Evolutionary conservation across 352 stramenopile species (phyloP).

Genomic region (Albugo laibachii): DNA sequence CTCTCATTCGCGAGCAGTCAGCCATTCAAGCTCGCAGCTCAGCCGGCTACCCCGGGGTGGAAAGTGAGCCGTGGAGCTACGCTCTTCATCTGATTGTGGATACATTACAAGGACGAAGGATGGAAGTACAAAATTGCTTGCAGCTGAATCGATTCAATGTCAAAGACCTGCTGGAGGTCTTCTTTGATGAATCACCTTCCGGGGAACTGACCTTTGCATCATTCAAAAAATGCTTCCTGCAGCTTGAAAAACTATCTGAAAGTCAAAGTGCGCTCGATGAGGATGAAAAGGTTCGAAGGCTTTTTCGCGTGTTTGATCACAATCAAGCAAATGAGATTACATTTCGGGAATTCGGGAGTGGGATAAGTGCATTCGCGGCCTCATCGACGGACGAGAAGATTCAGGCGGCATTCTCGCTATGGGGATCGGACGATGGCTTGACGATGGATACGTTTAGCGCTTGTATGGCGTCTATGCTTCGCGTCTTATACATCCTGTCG

Average conservation of each 20-base stretch:
- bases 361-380: slow-evolving; percentile 63
- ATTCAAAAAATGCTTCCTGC: slow-evolving; percentile 79
- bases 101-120: neutral
- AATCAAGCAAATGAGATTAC: slow-evolving; percentile 74
- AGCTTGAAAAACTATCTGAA: slow-evolving; percentile 68
- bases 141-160: slow-evolving; percentile 75
- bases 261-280: slow-evolving; percentile 23
- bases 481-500: too few species aligned
- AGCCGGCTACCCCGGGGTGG: neutral
- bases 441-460: too few species aligned
- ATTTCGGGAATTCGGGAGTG: slow-evolving; percentile 71
- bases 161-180: slow-evolving; percentile 78
- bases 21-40: neutral
- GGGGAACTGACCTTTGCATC: slow-evolving; percentile 55
- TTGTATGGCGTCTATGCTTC: too few species aligned
- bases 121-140: slow-evolving; percentile 20
- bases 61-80: too few species aligned
- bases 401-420: slow-evolving; percentile 33
- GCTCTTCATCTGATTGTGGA: neutral
- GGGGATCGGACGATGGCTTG: too few species aligned
- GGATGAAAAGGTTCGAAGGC: slow-evolving; percentile 55
- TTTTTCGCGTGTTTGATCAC: slow-evolving; percentile 73
- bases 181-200: slow-evolving; percentile 58
- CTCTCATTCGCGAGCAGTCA: neutral
- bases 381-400: slow-evolving; percentile 78